Base-by-base conservation (phyloP, 2,329 filamentous ascomycete genomes). In the Fusarium sp. region DNA sequence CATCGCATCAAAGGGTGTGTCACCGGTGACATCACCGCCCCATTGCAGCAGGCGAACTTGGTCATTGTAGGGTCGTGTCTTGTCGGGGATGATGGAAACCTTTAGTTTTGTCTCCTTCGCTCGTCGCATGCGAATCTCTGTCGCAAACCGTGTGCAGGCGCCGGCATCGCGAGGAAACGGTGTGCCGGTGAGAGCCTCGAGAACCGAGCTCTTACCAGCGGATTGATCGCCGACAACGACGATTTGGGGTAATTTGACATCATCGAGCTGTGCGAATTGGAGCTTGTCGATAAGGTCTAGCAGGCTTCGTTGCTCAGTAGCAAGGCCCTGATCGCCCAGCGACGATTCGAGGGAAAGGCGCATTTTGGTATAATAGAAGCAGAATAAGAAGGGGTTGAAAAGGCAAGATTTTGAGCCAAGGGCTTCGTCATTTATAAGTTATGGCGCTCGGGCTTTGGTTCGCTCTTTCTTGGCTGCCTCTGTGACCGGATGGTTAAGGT, bases 171-270 rank as follows among this genome's bases (percentile, higher is more conserved):
- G 83, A 1, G 89, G 90, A 51, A 92, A 92, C 0, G 87, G 86
- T 15, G 90, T 89, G 30, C 89, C 88, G 1, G 89, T 90, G 42
- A 92, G 84, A n/a, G 89, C 89, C 75, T 91, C 89, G 5, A 92
- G 85, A 3, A 90, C 88, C 9, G 89, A 91, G 73, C 87, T 90
- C 79, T 92, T 92, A 26, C 90, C 90, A 11, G 89, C 87, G 4
- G 89, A 91, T 79, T 91, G 89, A 77, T 91, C 89, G 36, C 90
- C 89, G 39, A 90, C 90, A 30, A 91, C 89, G 52, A 91, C 89
- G 41, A 92, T 88, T 76, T 92, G 89, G 2, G 89, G 89, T 0
- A 91, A 83, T 52, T 86, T 85, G 74, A 88, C 82, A 78, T 87
- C 85, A 76, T 89, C 82, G 78, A 88, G 79, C 78, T 89, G 83